These are phyloP conservation scores for Trichocladium uniseriatum DNA, from an alignment of 495 filamentous ascomycete species.

Conservation along the genomic window DNA sequence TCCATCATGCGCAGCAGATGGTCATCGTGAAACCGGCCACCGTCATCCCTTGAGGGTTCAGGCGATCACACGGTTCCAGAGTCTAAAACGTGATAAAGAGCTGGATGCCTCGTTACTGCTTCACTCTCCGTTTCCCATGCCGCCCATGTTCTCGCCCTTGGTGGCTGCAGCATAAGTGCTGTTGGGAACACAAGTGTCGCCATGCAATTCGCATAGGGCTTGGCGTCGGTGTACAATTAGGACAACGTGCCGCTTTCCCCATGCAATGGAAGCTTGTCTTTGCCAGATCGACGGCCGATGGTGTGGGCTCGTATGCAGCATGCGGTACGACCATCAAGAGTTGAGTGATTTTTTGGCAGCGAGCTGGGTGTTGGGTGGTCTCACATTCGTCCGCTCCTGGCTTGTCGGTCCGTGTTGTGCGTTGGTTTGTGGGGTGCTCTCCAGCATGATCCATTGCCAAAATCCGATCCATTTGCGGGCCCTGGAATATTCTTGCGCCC, in stretches of 20 bases:
- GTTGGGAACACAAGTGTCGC: constrained; percentile 5
- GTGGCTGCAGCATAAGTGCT: constrained; percentile 5
- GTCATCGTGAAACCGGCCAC: no score
- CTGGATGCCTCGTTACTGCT: no score
- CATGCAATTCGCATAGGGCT: constrained; percentile 12
- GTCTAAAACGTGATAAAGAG: no score
- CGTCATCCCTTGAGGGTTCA: no score
- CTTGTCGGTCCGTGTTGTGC: not conserved
- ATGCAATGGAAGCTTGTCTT: not conserved
- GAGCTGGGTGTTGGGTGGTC: not conserved
- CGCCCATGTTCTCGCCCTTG: not conserved
- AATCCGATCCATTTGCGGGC: not conserved
- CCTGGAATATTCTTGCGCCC: not conserved
- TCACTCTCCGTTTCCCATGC: not conserved
- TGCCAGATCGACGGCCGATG: constrained; percentile 1
- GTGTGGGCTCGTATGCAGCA: not conserved
- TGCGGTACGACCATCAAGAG: not conserved
- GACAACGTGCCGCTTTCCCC: not conserved
- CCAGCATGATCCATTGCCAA: not conserved
- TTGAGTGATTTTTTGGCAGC: constrained; percentile 10
- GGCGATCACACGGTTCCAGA: no score
- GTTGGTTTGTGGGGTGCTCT: not conserved
- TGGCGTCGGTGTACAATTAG: constrained; percentile 8
- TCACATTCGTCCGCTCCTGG: not conserved
- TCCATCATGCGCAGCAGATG: no score